phyloP scores from a whole-genome alignment of 2,329 filamentous ascomycete genomes.

The Herpotrichia juniperi region DNA sequence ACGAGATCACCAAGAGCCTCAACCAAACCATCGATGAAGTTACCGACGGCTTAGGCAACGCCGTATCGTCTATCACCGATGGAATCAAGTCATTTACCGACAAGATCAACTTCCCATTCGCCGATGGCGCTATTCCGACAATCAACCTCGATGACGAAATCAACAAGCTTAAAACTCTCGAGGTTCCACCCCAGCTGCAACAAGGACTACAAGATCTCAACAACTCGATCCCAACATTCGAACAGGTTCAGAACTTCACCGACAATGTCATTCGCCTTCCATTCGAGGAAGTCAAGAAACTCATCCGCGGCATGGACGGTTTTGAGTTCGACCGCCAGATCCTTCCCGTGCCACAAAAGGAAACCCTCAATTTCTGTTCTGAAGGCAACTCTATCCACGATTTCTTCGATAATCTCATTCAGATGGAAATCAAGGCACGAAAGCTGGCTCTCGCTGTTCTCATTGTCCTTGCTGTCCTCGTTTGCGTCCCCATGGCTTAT shows the following conservation, averaged over 20 bases:
- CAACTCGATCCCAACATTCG: constrained; percentile 79
- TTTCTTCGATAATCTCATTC: constrained; percentile 78
- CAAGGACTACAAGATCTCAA: constrained; percentile 75
- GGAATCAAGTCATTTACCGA: constrained; percentile 47
- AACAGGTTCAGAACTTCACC: constrained; percentile 82
- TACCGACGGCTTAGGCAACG: constrained; percentile 55
- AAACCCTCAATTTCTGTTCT: constrained; percentile 85
- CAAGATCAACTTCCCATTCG: constrained; percentile 44
- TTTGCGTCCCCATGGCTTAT: constrained; percentile 79
- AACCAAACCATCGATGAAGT: constrained; percentile 67
- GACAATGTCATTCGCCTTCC: constrained; percentile 75
- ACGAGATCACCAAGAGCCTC: constrained; percentile 65
- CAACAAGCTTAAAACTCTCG: constrained; percentile 70
- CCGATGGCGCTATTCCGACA: constrained; percentile 54
- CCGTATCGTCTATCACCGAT: constrained; percentile 39
- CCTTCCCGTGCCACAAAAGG: constrained; percentile 84
- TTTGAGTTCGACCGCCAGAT: constrained; percentile 79
- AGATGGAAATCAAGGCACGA: constrained; percentile 70
- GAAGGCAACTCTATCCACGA: constrained; percentile 79
- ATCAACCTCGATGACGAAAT: constrained; percentile 72
- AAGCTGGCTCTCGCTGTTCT: constrained; percentile 80
- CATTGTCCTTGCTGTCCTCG: constrained; percentile 71
- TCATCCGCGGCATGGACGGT: constrained; percentile 71
- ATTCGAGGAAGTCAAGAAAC: constrained; percentile 78
- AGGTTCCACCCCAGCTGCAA: constrained; percentile 72